Base-by-base conservation (phyloP, 2,329 filamentous ascomycete genomes). In the Arthrobotrys sphaeroides region DNA sequence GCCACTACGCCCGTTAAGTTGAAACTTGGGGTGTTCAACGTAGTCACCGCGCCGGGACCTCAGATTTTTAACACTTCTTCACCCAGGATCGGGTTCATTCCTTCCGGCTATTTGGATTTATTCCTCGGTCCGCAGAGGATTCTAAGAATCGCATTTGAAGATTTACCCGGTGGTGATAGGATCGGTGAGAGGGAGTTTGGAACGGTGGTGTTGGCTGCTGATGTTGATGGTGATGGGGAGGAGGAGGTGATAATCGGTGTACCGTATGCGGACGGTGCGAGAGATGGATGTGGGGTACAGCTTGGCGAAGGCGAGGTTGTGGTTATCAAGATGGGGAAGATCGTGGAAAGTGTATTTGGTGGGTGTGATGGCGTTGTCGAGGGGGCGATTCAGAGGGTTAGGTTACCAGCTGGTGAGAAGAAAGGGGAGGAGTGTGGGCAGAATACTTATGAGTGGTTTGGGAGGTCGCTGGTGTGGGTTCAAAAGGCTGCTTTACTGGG, bases 291-390 rank as follows among this genome's bases (percentile, higher is more conserved):
- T 7, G 70, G 70, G 7, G 45, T 69, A 12, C 78, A 79, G 33
- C 53, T 78, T 9, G 78, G 76, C 2, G 78, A 79, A 49, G 78
- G 78, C 6, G 77, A 79, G 22, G 69, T 79, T 1, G 76, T 69
- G 3, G 61, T 78, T 13, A 55, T 75, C 6, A 75, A 45, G 22
- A 59, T 77, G 22, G 49, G 49, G 0, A 26, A 49, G 20, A 28
- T 67, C 10, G 53, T 73, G 5, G 38, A 67, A 18, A 65, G 53
- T 33, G 61, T 66, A 31, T 36, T 68, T 10, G 60, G 65, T 9
- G 59, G 65, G 47, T 74, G 60, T 13, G 69, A 62, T 28, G 22
- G 55, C 3, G 22, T 53, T 42, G 66, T 72, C 3, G 62, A 67
- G 3, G 43, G 74, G 16, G 62, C 38, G 10, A 36, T 66, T 36